Conservation (phyloP, 2,329 filamentous ascomycete genomes). For the Emergomyces orientalis region DNA sequence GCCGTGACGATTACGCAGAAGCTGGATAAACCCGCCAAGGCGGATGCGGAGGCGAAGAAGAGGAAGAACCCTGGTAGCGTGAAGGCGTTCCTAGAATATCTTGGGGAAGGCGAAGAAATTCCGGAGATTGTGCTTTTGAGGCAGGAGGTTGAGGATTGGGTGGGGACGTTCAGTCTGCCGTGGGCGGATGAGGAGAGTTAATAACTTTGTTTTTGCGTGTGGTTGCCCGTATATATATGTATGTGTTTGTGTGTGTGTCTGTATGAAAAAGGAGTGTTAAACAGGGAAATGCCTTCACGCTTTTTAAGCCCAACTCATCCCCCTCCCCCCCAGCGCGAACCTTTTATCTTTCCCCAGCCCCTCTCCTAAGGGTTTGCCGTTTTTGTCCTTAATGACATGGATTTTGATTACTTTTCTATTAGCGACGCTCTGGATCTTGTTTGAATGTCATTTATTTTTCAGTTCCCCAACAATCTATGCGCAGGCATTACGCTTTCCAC, state of each 20-base stretch:
- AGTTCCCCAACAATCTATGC: not conserved
- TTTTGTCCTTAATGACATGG: not conserved
- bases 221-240: not conserved
- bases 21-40: slow-evolving; percentile 56
- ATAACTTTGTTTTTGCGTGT: not conserved
- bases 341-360: not conserved
- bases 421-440: not conserved
- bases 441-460: not conserved
- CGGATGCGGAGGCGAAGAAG: slow-evolving; percentile 71
- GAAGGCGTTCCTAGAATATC: slow-evolving; percentile 94
- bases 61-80: slow-evolving; percentile 97
- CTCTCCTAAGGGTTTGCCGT: not conserved
- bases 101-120: slow-evolving; percentile 68
- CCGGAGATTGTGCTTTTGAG: slow-evolving; percentile 74
- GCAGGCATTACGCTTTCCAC: not conserved
- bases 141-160: slow-evolving; percentile 87
- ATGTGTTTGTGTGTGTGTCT: not conserved
- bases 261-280: not conserved
- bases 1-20: slow-evolving; percentile 70
- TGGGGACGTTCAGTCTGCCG: slow-evolving; percentile 81
- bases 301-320: not conserved
- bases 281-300: not conserved
- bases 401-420: not conserved
- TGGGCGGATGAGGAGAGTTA: slow-evolving; percentile 52
- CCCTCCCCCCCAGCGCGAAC: too few species aligned